Base-by-base conservation (phyloP, 768 basidiomycete species). In the Auriscalpium vulgare region DNA sequence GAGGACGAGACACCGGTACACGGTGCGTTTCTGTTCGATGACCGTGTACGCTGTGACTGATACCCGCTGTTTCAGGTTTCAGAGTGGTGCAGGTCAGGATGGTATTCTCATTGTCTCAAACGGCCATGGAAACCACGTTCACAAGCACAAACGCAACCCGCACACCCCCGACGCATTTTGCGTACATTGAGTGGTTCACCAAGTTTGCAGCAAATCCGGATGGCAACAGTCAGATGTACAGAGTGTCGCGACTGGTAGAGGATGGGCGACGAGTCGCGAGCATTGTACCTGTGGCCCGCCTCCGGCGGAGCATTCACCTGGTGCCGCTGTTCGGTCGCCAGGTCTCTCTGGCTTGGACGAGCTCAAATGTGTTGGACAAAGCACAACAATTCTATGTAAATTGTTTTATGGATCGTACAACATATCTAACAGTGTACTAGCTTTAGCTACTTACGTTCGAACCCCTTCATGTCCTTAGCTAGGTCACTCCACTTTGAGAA, bases 141-240 rank as follows among this genome's bases (percentile, higher is more conserved):
- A 54, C 53, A 1, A 11, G 47, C 5, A 6, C 35, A 13, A 17
- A 2, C 13, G 8, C 37, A 0, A 36, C 50, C 2, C 23, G 23
- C 5, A 2, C 23, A 29, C 23, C 23, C 23, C 62, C 65, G 4
- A 35, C 55, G 2, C 59, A 67, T 50, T 58, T 71, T 1, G 69
- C 66, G 0, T 70, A 69, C 52, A 53, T 71, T 7, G 66, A 69
- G 51, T 68, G 69, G 68, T 71, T 67, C 43, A 53, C 65, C 0
- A 37, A 58, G 8, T 64, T 66, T 48, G 55, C 59, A 0, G 4
- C 2, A 2, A 5, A 3, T 1, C 64, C 64, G 10, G 60, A 70
- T 29, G 37, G 10, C 0, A 58, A 65, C 43, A 61, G 62, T 44
- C 43, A 52, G 1, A 19, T 74, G 51, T 72, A 67, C 56, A 64